phyloP scores from a whole-genome alignment of 805 yeast genomes.

The Ogataea nonfermentans region DNA sequence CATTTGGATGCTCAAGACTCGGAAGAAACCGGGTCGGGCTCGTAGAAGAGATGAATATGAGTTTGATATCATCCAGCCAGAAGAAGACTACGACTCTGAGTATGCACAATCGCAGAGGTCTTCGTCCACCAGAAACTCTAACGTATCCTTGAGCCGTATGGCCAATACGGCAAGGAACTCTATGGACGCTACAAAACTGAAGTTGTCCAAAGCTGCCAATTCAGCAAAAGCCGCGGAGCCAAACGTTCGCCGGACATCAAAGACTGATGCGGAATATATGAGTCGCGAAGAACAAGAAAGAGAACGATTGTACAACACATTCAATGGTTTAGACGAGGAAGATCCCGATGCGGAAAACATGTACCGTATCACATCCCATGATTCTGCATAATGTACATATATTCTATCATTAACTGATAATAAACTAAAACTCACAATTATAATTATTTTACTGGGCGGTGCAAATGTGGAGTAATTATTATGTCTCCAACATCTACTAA shows the following conservation, averaged over 20 bases:
- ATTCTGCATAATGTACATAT: conserved; percentile 10
- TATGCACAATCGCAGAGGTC: conserved; percentile 17
- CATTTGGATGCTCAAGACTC: conserved; percentile 40
- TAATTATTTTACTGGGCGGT: conserved; percentile 3
- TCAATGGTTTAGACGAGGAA: conserved; percentile 36
- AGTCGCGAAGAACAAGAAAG: conserved; percentile 36
- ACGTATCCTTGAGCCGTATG: conserved; percentile 13
- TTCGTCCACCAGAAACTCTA: conserved; percentile 12
- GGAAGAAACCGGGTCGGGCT: conserved; percentile 38
- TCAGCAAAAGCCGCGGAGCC: neutral
- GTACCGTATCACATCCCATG: conserved; percentile 24
- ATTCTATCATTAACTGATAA: neutral
- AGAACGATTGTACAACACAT: conserved; percentile 41
- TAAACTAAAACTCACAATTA: neutral
- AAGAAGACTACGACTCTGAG: conserved; percentile 25
- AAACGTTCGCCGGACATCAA: neutral
- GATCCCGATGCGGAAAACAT: conserved; percentile 24
- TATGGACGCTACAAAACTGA: conserved; percentile 23
- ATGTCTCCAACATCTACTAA: conserved; percentile 4
- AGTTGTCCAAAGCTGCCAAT: conserved; percentile 1
- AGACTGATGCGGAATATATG: conserved; percentile 17
- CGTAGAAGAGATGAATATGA: conserved; percentile 71
- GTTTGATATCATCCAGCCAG: conserved; percentile 68
- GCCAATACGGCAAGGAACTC: conserved; percentile 25
- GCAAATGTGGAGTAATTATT: conserved; percentile 6